Conservation (phyloP, 2,329 filamentous ascomycete genomes). For the Cytospora mali region DNA sequence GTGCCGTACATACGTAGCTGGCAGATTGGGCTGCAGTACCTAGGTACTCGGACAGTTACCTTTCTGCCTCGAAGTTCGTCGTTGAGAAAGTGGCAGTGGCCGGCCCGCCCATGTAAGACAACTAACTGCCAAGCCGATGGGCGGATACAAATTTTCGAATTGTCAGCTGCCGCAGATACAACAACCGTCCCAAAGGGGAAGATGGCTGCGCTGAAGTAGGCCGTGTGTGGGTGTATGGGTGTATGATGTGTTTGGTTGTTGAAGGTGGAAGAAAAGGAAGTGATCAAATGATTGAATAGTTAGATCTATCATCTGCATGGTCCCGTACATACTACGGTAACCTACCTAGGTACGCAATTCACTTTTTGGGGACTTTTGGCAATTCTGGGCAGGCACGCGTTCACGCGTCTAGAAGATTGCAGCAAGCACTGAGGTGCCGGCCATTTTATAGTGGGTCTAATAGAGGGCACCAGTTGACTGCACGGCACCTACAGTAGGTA, state of each 20-base stretch:
- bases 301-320: not conserved
- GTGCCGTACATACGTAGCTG: not conserved
- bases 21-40: not conserved
- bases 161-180: not conserved
- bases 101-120: not conserved
- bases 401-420: not conserved
- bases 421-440: not conserved
- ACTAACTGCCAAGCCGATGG: not conserved
- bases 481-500: no score
- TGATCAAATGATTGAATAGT: not conserved
- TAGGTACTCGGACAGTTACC: not conserved
- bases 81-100: not conserved
- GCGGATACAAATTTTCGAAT: not conserved
- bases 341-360: not conserved
- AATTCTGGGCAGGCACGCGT: conserved; percentile 1
- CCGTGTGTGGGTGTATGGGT: not conserved
- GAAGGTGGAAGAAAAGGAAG: not conserved
- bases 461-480: no score
- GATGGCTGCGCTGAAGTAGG: not conserved
- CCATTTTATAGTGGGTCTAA: not conserved
- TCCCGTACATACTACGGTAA: no score
- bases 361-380: no score
- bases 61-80: not conserved
- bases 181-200: not conserved
- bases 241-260: not conserved